Percentiles rank a stretch among this genome's conserved stretches.
Evolutionary conservation across 495 filamentous ascomycete genomes (phyloP).

Genomic region (Xylaria scruposa): DNA sequence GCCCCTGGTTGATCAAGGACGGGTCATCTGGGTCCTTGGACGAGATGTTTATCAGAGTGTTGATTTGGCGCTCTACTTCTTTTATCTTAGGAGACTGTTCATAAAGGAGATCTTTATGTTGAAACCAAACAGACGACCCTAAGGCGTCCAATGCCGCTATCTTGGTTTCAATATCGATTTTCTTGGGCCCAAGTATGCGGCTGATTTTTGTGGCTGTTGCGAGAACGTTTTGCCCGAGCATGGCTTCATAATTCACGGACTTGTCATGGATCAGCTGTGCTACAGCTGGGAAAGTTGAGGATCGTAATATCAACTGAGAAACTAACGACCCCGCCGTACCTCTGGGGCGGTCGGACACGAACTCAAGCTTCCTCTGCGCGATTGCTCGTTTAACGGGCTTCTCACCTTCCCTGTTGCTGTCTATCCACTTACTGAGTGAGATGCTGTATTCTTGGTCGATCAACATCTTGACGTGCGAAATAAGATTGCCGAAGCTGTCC

Average conservation of each 20-base stretch:
- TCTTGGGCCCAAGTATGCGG: neutral
- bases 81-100: neutral
- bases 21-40: neutral
- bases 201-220: neutral
- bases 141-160: neutral
- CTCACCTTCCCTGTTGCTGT: neutral
- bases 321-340: neutral
- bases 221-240: neutral
- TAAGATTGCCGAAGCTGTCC: neutral
- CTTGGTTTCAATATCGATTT: neutral
- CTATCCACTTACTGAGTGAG: neutral
- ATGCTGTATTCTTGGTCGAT: neutral
- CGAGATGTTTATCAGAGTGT: neutral
- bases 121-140: neutral
- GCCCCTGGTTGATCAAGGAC: neutral
- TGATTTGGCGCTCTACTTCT: neutral
- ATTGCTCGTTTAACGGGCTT: neutral
- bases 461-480: neutral
- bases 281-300: neutral
- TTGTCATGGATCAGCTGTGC: neutral
- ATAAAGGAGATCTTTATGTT: neutral
- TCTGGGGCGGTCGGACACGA: neutral
- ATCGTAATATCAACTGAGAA: neutral
- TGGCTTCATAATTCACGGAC: neutral
- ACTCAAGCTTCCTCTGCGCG: neutral